phyloP scores from a whole-genome alignment of 169 alveolate genomes.

The Plasmodium falciparum region DNA sequence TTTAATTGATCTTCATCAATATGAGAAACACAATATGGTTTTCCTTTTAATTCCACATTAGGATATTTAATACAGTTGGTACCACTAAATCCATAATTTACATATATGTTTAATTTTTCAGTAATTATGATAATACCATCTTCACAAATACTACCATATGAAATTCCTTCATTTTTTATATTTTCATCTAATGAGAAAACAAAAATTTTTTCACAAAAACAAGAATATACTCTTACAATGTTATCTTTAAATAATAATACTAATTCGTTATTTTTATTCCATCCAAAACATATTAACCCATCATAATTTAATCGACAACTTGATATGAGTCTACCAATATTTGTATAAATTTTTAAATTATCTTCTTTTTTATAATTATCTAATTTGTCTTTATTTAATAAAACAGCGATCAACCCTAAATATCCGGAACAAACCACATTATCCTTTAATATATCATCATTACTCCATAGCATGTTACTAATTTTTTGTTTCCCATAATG shows the following conservation, averaged over 20 bases:
- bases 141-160: constrained; percentile 38
- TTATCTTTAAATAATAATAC: constrained; percentile 83
- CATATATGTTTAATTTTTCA: constrained; percentile 54
- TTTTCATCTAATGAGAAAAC: constrained; percentile 78
- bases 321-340: constrained; percentile 65
- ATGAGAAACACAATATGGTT: constrained; percentile 42
- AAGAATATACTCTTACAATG: constrained; percentile 82
- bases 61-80: constrained; percentile 65
- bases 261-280: constrained; percentile 75
- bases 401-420: constrained; percentile 49
- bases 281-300: constrained; percentile 67
- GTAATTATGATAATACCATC: constrained; percentile 69
- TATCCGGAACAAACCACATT: constrained; percentile 52
- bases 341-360: constrained; percentile 61
- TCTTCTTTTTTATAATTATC: constrained; percentile 69
- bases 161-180: constrained; percentile 72
- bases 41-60: constrained; percentile 39
- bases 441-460: constrained; percentile 42
- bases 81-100: constrained; percentile 64
- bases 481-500: constrained; percentile 65
- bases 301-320: constrained; percentile 56
- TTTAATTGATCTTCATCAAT: constrained; percentile 36
- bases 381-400: constrained; percentile 52
- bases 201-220: constrained; percentile 79
- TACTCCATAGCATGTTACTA: constrained; percentile 66